phyloP scores from a whole-genome alignment of 257 asterid species.

The Penstemon eatonii region DNA sequence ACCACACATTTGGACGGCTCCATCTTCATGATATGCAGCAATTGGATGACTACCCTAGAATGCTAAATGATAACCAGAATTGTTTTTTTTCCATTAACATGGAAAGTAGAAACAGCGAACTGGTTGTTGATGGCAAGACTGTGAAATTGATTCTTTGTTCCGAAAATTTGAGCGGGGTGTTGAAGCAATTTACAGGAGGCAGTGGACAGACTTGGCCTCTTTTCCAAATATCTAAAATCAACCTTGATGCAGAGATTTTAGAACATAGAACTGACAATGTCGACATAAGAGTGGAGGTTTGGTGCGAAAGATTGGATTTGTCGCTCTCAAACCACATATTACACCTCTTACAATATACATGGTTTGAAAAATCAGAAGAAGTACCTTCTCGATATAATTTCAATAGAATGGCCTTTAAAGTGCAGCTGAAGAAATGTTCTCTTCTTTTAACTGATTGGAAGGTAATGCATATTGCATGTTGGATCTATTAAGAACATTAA shows the following conservation, averaged over 20 bases:
- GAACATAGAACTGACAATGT: constrained; percentile 39
- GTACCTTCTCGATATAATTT: constrained; percentile 43
- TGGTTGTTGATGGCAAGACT: constrained; percentile 52
- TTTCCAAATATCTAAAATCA: constrained; percentile 67
- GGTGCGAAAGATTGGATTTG: constrained; percentile 62
- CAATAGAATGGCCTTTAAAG: constrained; percentile 49
- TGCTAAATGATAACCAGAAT: constrained; percentile 40
- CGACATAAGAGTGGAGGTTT: constrained; percentile 45
- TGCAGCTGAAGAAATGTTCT: constrained; percentile 64
- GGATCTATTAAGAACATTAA: background rate
- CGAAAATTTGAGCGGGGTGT: constrained; percentile 54
- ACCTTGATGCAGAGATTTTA: constrained; percentile 53
- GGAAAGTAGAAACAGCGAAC: constrained; percentile 51
- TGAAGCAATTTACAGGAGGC: constrained; percentile 51
- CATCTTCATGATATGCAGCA: constrained; percentile 34
- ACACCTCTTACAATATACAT: constrained; percentile 50
- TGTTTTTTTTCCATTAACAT: constrained; percentile 58
- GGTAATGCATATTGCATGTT: constrained; percentile 43
- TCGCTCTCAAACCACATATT: constrained; percentile 68
- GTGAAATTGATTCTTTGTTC: constrained; percentile 46
- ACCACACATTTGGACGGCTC: constrained; percentile 34
- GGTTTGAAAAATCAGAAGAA: constrained; percentile 55
- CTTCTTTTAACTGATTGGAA: constrained; percentile 77
- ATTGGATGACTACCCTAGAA: constrained; percentile 37
- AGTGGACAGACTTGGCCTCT: constrained; percentile 60